phyloP scores from a whole-genome alignment of 495 filamentous ascomycete genomes.

The Penicillium turbatum region DNA sequence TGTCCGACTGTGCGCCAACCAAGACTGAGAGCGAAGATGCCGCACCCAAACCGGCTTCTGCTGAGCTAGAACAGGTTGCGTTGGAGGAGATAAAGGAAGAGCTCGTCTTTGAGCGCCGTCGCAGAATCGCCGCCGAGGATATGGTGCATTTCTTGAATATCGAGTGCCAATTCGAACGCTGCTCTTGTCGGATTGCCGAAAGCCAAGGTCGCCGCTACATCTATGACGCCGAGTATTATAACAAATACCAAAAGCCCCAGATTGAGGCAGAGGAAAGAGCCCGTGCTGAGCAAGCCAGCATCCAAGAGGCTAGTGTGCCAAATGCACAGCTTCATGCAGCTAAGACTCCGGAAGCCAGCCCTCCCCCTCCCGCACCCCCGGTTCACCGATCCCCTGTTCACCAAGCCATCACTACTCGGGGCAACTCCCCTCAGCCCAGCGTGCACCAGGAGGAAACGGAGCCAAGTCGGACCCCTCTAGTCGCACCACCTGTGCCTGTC shows the following conservation, averaged over 20 bases:
- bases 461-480: constrained; percentile 19
- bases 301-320: background rate
- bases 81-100: constrained; percentile 58
- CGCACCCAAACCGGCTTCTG: constrained; percentile 19
- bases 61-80: constrained; percentile 39
- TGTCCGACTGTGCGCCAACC: constrained; percentile 41
- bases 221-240: constrained; percentile 40
- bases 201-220: constrained; percentile 43
- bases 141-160: constrained; percentile 76
- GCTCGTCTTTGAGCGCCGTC: constrained; percentile 60
- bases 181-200: constrained; percentile 59
- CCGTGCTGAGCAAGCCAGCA: background rate
- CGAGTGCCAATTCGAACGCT: constrained; percentile 73
- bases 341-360: background rate
- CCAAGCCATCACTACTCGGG: background rate
- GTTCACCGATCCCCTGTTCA: constrained; percentile 4
- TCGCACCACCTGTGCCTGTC: constrained; percentile 16
- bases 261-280: constrained; percentile 16
- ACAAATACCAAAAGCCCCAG: constrained; percentile 23
- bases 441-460: background rate
- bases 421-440: background rate
- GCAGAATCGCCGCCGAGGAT: constrained; percentile 63
- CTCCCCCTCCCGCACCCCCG: constrained; percentile 1
- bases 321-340: background rate
- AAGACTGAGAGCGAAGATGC: constrained; percentile 45